phyloP scores from a whole-genome alignment of 2,329 filamentous ascomycete species.

The Phialophora verrucosa region DNA sequence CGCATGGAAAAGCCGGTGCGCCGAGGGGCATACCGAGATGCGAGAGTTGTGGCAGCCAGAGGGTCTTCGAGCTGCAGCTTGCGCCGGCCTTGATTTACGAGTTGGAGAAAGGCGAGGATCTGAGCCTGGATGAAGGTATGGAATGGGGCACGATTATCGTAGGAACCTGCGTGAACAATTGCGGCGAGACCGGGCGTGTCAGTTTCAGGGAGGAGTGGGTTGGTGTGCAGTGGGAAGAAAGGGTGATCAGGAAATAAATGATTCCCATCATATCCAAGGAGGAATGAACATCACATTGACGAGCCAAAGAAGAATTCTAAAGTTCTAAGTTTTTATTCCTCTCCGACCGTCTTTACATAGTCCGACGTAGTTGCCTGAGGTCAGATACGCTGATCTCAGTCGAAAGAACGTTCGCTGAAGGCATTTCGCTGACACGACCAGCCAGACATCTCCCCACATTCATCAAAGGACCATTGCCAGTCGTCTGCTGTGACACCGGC shows the following conservation, averaged over 20 bases:
- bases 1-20: constrained; percentile 35
- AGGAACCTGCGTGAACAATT: constrained; percentile 82
- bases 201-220: constrained; percentile 94
- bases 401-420: not conserved
- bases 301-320: not conserved
- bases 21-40: constrained; percentile 71
- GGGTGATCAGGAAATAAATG: constrained; percentile 38
- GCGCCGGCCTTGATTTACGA: constrained; percentile 89
- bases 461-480: not conserved
- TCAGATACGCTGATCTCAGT: not conserved
- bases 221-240: constrained; percentile 98
- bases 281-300: not conserved
- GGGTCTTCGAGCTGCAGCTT: constrained; percentile 90
- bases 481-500: not conserved
- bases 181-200: constrained; percentile 68
- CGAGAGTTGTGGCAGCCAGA: constrained; percentile 71
- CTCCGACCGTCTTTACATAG: not conserved
- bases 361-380: not conserved
- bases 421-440: not conserved
- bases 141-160: constrained; percentile 96
- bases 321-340: not conserved
- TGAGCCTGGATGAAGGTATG: constrained; percentile 77
- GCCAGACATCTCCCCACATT: not conserved
- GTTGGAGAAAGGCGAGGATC: constrained; percentile 71
- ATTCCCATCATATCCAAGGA: not conserved